A percentile compares a stretch with the other conserved stretches of the same genome.
These are phyloP conservation scores for Cinnamomum micranthum DNA, from an alignment of 164 flowering plant genomes.

Conservation along the genomic window DNA sequence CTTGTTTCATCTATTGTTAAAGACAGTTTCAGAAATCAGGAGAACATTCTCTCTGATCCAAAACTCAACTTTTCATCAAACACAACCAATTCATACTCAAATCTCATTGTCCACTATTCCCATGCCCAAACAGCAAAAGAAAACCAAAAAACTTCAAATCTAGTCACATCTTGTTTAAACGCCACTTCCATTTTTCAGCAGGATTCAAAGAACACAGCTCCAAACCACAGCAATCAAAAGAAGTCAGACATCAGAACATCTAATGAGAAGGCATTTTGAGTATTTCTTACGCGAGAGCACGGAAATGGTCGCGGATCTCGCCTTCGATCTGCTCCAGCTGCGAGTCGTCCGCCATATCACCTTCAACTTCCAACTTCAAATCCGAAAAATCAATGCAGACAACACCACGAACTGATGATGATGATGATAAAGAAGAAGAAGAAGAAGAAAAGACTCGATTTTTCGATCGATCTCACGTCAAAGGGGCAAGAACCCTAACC, in stretches of 20 bases:
- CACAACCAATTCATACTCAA: not conserved
- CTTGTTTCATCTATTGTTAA: too few species aligned
- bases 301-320: constrained; percentile 81
- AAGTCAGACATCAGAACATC: not conserved
- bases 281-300: constrained; percentile 29
- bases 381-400: not conserved
- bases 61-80: not conserved
- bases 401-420: not conserved
- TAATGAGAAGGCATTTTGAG: too few species aligned
- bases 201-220: not conserved
- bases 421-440: not conserved
- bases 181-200: too few species aligned
- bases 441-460: not conserved
- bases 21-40: too few species aligned
- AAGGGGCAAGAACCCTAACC: not conserved
- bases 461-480: not conserved
- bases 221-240: too few species aligned
- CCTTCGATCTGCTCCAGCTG: constrained; percentile 96
- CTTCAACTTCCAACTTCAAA: constrained; percentile 7
- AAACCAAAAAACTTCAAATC: not conserved
- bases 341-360: constrained; percentile 26
- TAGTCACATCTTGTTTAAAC: not conserved
- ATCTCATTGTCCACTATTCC: not conserved
- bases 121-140: not conserved
- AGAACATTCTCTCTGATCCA: too few species aligned